Percentiles rank a stretch among this genome's conserved stretches.
These are phyloP conservation scores for Globisporangium canariense DNA, from an alignment of 352 stramenopile species.

Conservation along the genomic window DNA sequence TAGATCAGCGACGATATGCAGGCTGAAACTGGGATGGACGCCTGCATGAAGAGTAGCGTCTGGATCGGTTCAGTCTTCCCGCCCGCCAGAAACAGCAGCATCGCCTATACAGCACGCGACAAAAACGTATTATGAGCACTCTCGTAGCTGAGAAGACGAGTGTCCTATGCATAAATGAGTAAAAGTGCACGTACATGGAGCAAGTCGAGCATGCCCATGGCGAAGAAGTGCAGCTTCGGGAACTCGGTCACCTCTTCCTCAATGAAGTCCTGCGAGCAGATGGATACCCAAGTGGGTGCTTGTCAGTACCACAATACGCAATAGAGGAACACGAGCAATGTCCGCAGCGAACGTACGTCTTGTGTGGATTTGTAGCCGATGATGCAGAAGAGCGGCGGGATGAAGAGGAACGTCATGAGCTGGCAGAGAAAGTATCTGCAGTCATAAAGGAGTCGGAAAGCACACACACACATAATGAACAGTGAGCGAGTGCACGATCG, in stretches of 20 bases:
- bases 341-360: conserved; percentile 29
- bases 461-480: background rate
- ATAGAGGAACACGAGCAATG: background rate
- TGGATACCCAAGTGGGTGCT: background rate
- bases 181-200: conserved; percentile 45
- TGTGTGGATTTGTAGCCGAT: conserved; percentile 83
- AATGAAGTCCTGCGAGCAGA: conserved; percentile 59
- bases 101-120: conserved; percentile 34
- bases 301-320: too few species aligned
- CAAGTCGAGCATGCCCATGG: conserved; percentile 84
- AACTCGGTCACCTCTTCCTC: conserved; percentile 85
- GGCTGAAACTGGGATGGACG: conserved; percentile 68
- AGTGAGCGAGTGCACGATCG: background rate
- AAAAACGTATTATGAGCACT: background rate
- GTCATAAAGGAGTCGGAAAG: background rate
- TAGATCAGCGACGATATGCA: conserved; percentile 58
- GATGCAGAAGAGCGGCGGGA: conserved; percentile 83
- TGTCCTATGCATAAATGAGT: background rate
- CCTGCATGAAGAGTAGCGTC: conserved; percentile 84
- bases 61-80: conserved; percentile 80
- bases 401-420: conserved; percentile 87
- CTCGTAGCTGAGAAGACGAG: background rate
- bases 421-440: conserved; percentile 84
- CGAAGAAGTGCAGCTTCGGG: conserved; percentile 84
- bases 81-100: conserved; percentile 83